Base-by-base conservation (phyloP, 2,329 filamentous ascomycete genomes). In the Diplocarpon rosae region DNA sequence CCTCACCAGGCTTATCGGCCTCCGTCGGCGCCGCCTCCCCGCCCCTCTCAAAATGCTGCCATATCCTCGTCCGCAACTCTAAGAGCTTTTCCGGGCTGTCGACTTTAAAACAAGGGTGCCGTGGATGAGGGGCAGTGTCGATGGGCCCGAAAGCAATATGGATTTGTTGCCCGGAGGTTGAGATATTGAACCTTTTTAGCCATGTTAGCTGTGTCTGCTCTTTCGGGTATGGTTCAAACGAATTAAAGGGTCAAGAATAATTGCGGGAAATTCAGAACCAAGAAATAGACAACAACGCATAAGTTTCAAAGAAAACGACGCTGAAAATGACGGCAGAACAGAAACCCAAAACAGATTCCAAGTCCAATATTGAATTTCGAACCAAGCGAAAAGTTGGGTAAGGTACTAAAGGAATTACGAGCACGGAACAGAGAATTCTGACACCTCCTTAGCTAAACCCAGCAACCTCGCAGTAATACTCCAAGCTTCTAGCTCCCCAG, bases 71-170 rank as follows among this genome's bases (percentile, higher is more conserved):
- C 52, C 71, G 67, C 50, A 80, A 55, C 46, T 58, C 54, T 10
- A 66, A 51, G 37, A 81, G 59, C n/a, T 66, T 65, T 24, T 75
- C 70, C 1, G 55, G 59, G 11, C 64, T 69, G 1, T 59, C 65
- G 2, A 80, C 53, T 31, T 65, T 67, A 53, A 82, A 80, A 59
- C 77, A 82, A 2, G 75, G 73, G 52, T 81, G 77, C 2, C 73
- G 66, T 2, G 63, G 62, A 0, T 70, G 69, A 5, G 63, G 59
- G 1, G 60, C 53, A 17, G 69, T 64, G 28, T 67, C 67, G 1
- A 63, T 54, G 11, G 24, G 28, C 1, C 34, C 42, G 16, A 39
- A 41, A 0, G 70, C 70, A 39, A 79, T 60, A 54, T 79, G 75
- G 12, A 80, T 65, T 61, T 78, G 73, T 55, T 78, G 75, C 1